phyloP scores from a whole-genome alignment of 2,329 filamentous ascomycete genomes.

The Cyphellophora europaea region DNA sequence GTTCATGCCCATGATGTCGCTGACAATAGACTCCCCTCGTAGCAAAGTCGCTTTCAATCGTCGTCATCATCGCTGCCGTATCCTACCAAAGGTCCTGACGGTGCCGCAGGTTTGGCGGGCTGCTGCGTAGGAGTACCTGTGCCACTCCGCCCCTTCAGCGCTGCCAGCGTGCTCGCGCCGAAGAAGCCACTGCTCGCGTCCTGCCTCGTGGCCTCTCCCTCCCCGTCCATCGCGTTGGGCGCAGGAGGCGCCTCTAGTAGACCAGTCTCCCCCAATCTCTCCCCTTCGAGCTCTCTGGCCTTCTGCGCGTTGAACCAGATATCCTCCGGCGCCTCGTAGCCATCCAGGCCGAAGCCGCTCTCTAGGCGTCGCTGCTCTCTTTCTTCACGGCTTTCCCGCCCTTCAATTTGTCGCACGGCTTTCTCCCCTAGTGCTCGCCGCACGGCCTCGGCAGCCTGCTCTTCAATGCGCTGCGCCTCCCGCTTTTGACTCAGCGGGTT shows the following conservation, averaged over 20 bases:
- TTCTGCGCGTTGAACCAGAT: constrained; percentile 81
- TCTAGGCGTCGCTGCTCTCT: constrained; percentile 87
- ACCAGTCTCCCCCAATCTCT: constrained; percentile 39
- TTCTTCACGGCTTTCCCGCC: constrained; percentile 72
- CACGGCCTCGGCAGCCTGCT: constrained; percentile 93
- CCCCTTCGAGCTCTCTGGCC: constrained; percentile 55
- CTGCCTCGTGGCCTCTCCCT: too few relatives aligned
- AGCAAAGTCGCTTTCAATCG: constrained; percentile 36
- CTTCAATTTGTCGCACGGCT: constrained; percentile 90
- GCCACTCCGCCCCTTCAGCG: constrained; percentile 51
- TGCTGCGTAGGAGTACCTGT: constrained; percentile 27
- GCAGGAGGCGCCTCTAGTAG: too few relatives aligned
- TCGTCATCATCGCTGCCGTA: constrained; percentile 88
- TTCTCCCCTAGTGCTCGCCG: constrained; percentile 77
- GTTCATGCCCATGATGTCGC: too few relatives aligned
- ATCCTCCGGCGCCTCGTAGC: constrained; percentile 89
- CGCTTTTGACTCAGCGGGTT: constrained; percentile 92
- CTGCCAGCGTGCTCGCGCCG: constrained; percentile 71
- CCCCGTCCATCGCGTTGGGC: too few relatives aligned
- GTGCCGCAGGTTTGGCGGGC: constrained; percentile 42
- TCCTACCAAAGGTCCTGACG: constrained; percentile 66
- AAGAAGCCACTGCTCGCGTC: constrained; percentile 58
- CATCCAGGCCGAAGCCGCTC: constrained; percentile 68
- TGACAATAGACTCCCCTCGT: too few relatives aligned
- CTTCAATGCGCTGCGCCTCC: constrained; percentile 79